These are phyloP conservation scores for Saturnispora bothae DNA, from an alignment of 805 yeast species.

Conservation along the genomic window DNA sequence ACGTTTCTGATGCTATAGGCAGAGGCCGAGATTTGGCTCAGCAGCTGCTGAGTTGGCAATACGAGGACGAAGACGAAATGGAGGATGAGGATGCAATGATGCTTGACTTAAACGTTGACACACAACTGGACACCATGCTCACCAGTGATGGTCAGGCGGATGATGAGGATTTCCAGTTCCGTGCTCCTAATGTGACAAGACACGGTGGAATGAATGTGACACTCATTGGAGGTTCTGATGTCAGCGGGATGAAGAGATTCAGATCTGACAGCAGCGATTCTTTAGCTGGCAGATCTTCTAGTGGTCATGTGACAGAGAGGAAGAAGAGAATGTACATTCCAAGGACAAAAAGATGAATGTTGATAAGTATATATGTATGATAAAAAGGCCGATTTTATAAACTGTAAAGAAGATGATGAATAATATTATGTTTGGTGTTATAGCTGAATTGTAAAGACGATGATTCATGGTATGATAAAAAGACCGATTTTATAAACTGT, in stretches of 20 bases:
- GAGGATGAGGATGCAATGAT: not conserved
- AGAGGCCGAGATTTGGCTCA: constrained; percentile 12
- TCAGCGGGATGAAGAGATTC: constrained; percentile 17
- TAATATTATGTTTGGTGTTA: too few species aligned
- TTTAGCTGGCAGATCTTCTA: not conserved
- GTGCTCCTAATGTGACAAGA: constrained; percentile 9
- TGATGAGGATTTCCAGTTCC: constrained; percentile 17
- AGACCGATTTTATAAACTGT: too few species aligned
- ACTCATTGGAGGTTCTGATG: constrained; percentile 16
- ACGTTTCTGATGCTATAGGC: constrained; percentile 18
- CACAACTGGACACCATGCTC: constrained; percentile 10
- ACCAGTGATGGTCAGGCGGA: constrained; percentile 21
- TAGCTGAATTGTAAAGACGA: too few species aligned
- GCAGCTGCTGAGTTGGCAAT: not conserved
- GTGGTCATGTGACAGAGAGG: not conserved
- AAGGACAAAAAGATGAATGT: constrained; percentile 1
- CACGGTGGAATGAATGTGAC: constrained; percentile 24
- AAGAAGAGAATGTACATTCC: constrained; percentile 1
- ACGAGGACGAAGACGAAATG: not conserved
- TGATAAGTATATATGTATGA: too few species aligned
- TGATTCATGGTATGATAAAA: too few species aligned
- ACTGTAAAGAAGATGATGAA: too few species aligned
- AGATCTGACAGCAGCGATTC: constrained; percentile 9
- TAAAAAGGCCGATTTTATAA: too few species aligned
- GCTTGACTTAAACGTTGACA: not conserved